Conservation (phyloP, 2,329 filamentous ascomycete species). For the Colletotrichum aenigma region DNA sequence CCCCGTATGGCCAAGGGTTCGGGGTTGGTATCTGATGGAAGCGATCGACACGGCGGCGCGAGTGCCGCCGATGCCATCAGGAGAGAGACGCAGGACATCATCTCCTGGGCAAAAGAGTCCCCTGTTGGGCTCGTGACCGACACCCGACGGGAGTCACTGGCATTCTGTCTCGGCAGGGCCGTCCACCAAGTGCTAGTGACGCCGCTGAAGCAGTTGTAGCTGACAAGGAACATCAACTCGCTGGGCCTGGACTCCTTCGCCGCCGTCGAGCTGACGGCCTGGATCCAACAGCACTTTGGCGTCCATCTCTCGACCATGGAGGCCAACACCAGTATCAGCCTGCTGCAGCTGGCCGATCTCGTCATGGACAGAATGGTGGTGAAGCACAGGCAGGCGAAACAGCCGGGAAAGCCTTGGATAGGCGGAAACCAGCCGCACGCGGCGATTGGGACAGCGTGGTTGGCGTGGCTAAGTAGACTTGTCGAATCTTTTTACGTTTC, state of each 20-base stretch:
- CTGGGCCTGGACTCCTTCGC: constrained; percentile 35
- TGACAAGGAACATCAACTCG: constrained; percentile 43
- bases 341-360: not conserved
- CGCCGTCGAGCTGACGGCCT: constrained; percentile 32
- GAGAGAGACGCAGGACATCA: not conserved
- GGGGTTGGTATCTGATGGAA: not conserved
- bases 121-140: not conserved
- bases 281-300: constrained; percentile 8
- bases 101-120: not conserved
- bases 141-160: not conserved
- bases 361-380: not conserved
- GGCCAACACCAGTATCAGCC: not conserved
- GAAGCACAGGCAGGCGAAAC: not conserved
- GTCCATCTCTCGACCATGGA: not conserved
- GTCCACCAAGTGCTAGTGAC: not conserved
- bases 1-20: not conserved
- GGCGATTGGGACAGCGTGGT: not conserved
- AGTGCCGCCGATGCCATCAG: not conserved
- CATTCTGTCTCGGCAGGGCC: not conserved
- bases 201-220: not conserved
- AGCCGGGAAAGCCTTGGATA: not conserved
- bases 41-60: not conserved
- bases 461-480: not conserved
- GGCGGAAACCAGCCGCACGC: not conserved
- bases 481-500: not conserved